A percentile compares a stretch with the other conserved stretches of the same genome.
These are phyloP conservation scores for Cyberlindnera xishuangbannaensis DNA, from an alignment of 805 yeast genomes.

Conservation along the genomic window DNA sequence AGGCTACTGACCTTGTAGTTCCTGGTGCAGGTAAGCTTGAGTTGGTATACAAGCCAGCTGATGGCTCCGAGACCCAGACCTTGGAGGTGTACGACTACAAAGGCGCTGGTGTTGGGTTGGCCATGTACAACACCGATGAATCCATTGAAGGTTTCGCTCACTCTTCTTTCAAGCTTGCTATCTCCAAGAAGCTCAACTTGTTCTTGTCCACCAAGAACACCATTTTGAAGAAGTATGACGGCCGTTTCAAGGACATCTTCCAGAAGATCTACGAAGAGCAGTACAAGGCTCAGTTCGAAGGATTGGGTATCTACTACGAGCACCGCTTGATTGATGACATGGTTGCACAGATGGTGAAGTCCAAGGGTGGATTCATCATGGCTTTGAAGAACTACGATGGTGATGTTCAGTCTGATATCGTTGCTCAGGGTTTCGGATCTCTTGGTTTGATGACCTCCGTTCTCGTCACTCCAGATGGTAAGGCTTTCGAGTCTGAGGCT, in stretches of 20 bases:
- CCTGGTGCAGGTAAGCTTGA: conserved; percentile 77
- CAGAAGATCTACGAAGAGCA: conserved; percentile 67
- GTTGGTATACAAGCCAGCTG: conserved; percentile 65
- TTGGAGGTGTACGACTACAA: conserved; percentile 63
- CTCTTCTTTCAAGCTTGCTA: conserved; percentile 83
- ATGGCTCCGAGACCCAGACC: conserved; percentile 50
- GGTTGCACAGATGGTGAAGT: conserved; percentile 98
- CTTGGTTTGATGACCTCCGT: conserved; percentile 96
- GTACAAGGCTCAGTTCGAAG: conserved; percentile 69
- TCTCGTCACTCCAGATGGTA: conserved; percentile 92
- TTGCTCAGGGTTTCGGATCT: conserved; percentile 97
- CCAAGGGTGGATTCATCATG: conserved; percentile 89
- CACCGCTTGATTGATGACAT: conserved; percentile 95
- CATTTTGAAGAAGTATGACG: conserved; percentile 89
- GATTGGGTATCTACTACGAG: conserved; percentile 87
- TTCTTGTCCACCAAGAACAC: conserved; percentile 93
- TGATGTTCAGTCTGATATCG: conserved; percentile 94
- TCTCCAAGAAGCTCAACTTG: conserved; percentile 70
- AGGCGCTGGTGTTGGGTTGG: conserved; percentile 70
- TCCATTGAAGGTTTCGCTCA: conserved; percentile 87
- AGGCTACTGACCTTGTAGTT: conserved; percentile 83
- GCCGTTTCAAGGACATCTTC: conserved; percentile 91
- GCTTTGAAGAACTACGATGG: conserved; percentile 98
- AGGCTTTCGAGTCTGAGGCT: conserved; percentile 93
- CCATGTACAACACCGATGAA: conserved; percentile 95